Evolutionary conservation across 2,329 filamentous ascomycete species (phyloP).

Genomic region (Coniochaeta hoffmannii): DNA sequence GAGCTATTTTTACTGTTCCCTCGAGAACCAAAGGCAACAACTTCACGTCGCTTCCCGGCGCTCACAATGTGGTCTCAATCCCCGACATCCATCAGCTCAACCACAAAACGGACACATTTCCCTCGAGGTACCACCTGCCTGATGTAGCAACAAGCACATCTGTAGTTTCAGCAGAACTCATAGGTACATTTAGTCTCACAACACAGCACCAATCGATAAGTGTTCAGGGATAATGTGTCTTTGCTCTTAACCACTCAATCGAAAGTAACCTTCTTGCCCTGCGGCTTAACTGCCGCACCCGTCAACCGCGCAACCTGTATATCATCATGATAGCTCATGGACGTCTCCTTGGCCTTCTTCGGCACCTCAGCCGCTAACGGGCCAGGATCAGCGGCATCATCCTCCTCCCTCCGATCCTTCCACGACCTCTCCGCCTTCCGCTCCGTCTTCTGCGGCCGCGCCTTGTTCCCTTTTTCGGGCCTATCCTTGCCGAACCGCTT

Average conservation of each 20-base stretch:
- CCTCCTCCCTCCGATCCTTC: conserved; percentile 1
- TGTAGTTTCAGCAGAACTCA: too few species aligned
- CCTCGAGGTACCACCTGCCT: too few species aligned
- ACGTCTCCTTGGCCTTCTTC: conserved; percentile 7
- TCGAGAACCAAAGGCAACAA: too few species aligned
- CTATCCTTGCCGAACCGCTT: conserved; percentile 82
- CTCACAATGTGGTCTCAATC: too few species aligned
- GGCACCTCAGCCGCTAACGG: not conserved
- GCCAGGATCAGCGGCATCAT: not conserved
- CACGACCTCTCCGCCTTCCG: not conserved
- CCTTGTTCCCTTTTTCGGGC: conserved; percentile 12
- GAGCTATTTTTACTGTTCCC: too few species aligned
- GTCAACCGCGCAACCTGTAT: conserved; percentile 57
- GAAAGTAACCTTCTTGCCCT: conserved; percentile 78
- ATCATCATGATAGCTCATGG: conserved; percentile 35
- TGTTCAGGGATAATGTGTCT: too few species aligned
- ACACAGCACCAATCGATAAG: too few species aligned
- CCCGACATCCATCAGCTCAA: too few species aligned
- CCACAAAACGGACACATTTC: too few species aligned
- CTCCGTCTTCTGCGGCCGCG: conserved; percentile 12
- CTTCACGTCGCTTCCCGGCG: too few species aligned
- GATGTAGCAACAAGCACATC: too few species aligned
- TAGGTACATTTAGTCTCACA: too few species aligned
- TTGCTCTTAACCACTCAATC: conserved; percentile 37
- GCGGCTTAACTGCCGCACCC: conserved; percentile 68